Base-by-base conservation (phyloP, 2,329 filamentous ascomycete species). In the Venturia oleaginea region DNA sequence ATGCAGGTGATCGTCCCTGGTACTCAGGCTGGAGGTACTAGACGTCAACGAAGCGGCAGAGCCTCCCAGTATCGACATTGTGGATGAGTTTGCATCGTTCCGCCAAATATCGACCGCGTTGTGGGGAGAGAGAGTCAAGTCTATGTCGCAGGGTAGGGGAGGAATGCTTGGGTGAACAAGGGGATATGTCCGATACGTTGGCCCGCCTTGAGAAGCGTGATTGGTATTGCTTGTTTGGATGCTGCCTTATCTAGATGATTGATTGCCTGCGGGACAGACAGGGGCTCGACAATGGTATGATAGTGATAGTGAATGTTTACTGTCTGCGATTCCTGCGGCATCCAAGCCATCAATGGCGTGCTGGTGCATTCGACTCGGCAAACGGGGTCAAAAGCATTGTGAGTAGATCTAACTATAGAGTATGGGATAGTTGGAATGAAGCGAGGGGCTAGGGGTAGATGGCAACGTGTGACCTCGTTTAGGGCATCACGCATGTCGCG, bases 1-100 rank as follows among this genome's bases (percentile, higher is more conserved):
- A 6, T 30, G n/a, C 46, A 40, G 42, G 30, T 57, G 19, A 38
- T 57, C 55, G 34, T 57, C 51, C 54, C 27, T 60, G 40, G 69
- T 69, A 67, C 71, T 73, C 55, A 73, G 72, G 38, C 72, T 74
- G 34, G 73, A 75, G 62, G 68, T 67, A 71, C 73, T 75, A 65
- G 74, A 76, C n/a, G 46, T 24, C 46, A 76, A 70, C 46, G 74
- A 75, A 70, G 63, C 19, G 24, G 40, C 55, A 32, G 46, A 42
- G 55, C 37, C 54, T 64, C 55, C 59, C 22, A 24, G 13, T 62
- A 19, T 38, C 40, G 61, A 51, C 40, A 48, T 46, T 51, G 40
- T 46, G 5, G 24, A 37, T 38, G 32, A 37, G 8, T 55, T 30
- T 30, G 62, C 62, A 63, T 63, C 34, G 32, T 63, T 57, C 15